Percentiles rank a stretch among this genome's conserved stretches.
phyloP scores from a whole-genome alignment of 2,329 filamentous ascomycete species.

The Exophiala dermatitidis region DNA sequence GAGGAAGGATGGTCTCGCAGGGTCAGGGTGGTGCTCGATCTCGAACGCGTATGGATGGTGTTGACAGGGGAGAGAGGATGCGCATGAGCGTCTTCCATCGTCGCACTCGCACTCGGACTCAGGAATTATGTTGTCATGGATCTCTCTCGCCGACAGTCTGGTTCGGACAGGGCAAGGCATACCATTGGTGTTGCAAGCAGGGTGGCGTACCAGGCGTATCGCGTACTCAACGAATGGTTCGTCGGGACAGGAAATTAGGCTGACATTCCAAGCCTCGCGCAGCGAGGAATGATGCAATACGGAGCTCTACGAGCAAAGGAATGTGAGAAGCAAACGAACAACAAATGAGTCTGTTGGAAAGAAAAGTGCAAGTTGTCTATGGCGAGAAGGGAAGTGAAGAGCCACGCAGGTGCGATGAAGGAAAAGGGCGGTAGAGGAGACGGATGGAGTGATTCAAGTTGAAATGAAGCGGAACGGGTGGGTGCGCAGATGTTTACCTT shows the following conservation, averaged over 20 bases:
- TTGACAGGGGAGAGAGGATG: constrained; percentile 14
- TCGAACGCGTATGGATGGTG: constrained; percentile 12
- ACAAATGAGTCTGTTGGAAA: not conserved
- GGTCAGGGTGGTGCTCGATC: constrained; percentile 12
- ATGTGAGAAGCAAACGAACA: constrained; percentile 13
- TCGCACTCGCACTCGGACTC: not conserved
- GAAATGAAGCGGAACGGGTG: not conserved
- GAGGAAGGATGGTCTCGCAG: constrained; percentile 7
- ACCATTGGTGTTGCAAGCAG: constrained; percentile 11
- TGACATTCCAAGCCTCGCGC: constrained; percentile 20
- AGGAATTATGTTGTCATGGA: constrained; percentile 18
- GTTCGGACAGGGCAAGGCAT: constrained; percentile 10
- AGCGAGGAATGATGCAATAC: constrained; percentile 17
- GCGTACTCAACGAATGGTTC: constrained; percentile 10
- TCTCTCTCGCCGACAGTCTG: constrained; percentile 4
- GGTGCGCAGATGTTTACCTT: not conserved
- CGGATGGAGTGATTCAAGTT: not conserved
- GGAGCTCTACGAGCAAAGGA: constrained; percentile 16
- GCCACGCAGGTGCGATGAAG: not conserved
- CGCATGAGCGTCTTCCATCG: constrained; percentile 20
- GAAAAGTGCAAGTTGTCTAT: not conserved
- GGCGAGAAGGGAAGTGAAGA: not conserved
- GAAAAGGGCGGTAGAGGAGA: not conserved
- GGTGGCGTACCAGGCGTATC: constrained; percentile 1
- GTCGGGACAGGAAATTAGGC: constrained; percentile 12